A percentile compares a stretch with the other conserved stretches of the same genome.
Evolutionary conservation across 345 rosid species (phyloP).

Genomic region (Bretschneidera sinensis): DNA sequence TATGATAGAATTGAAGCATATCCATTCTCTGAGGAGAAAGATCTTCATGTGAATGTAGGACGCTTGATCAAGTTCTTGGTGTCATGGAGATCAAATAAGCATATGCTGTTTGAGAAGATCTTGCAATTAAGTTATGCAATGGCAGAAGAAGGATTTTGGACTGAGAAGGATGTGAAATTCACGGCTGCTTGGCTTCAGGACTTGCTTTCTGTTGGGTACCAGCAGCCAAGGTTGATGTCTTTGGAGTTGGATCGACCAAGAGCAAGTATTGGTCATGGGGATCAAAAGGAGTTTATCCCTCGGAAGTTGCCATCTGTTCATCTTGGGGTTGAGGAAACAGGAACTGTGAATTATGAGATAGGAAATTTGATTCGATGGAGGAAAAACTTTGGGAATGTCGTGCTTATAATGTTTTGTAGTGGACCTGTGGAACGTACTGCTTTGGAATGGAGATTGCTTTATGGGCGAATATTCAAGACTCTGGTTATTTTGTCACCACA

Average conservation of each 20-base stretch:
- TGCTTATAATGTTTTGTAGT: constrained; percentile 88
- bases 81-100: constrained; percentile 86
- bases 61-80: constrained; percentile 76
- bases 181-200: constrained; percentile 99
- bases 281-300: constrained; percentile 82
- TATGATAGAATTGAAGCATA: constrained; percentile 83
- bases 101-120: constrained; percentile 79
- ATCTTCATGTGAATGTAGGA: constrained; percentile 96
- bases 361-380: constrained; percentile 95
- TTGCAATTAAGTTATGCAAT: constrained; percentile 83
- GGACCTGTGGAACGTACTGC: constrained; percentile 96
- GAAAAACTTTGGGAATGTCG: constrained; percentile 88
- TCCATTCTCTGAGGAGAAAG: constrained; percentile 96
- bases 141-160: constrained; percentile 98
- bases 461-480: constrained; percentile 91
- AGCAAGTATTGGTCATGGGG: constrained; percentile 85
- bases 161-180: constrained; percentile 75
- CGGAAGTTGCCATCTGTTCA: constrained; percentile 86
- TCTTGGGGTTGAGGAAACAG: constrained; percentile 93
- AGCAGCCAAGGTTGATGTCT: constrained; percentile 96
- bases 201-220: constrained; percentile 90
- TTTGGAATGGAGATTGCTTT: constrained; percentile 94
- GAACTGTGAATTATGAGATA: constrained; percentile 84
- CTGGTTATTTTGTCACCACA: constrained; percentile 75
- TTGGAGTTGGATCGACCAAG: constrained; percentile 80